A percentile compares a stretch with the other conserved stretches of the same genome.
These are phyloP conservation scores for Chiua sp. DNA, from an alignment of 1,284 basidiomycete genomes.

Conservation along the genomic window DNA sequence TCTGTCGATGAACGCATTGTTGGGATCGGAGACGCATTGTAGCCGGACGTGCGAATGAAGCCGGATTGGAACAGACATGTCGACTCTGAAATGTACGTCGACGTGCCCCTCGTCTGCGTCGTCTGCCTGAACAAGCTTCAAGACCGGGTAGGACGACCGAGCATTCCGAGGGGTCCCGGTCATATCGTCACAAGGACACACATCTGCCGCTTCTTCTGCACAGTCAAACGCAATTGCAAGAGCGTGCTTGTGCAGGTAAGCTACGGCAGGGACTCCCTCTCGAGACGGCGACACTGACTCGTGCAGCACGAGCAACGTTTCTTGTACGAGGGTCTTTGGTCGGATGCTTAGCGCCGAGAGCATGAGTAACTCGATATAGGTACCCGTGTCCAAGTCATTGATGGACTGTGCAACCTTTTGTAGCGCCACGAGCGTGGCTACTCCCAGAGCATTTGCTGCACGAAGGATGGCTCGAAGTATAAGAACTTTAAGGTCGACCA, in stretches of 20 bases:
- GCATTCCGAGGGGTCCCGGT: conserved; percentile 49
- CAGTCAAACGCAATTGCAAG: conserved; percentile 62
- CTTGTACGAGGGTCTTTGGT: conserved; percentile 55
- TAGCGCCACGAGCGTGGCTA: conserved; percentile 59
- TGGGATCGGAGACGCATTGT: conserved; percentile 58
- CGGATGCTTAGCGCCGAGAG: conserved; percentile 55
- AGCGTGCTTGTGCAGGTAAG: conserved; percentile 58
- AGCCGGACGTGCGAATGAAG: conserved; percentile 68
- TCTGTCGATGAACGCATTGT: conserved; percentile 50
- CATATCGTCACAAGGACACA: conserved; percentile 65
- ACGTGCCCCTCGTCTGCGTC: conserved; percentile 40
- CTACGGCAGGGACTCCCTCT: conserved; percentile 31
- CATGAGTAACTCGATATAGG: conserved; percentile 59
- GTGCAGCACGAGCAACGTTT: conserved; percentile 61
- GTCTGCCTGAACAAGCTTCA: conserved; percentile 39
- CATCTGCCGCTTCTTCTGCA: conserved; percentile 66
- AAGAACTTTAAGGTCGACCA: conserved; percentile 37
- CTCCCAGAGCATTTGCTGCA: conserved; percentile 55
- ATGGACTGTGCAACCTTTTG: conserved; percentile 56
- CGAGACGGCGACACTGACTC: conserved; percentile 45
- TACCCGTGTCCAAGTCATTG: conserved; percentile 41
- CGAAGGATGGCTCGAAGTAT: conserved; percentile 56
- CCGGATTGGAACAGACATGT: conserved; percentile 51
- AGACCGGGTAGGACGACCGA: conserved; percentile 44
- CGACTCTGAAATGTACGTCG: conserved; percentile 58